Evolutionary conservation across 176 grass and related monocot species (phyloP).

Genomic region (Alopecurus myosuroides): DNA sequence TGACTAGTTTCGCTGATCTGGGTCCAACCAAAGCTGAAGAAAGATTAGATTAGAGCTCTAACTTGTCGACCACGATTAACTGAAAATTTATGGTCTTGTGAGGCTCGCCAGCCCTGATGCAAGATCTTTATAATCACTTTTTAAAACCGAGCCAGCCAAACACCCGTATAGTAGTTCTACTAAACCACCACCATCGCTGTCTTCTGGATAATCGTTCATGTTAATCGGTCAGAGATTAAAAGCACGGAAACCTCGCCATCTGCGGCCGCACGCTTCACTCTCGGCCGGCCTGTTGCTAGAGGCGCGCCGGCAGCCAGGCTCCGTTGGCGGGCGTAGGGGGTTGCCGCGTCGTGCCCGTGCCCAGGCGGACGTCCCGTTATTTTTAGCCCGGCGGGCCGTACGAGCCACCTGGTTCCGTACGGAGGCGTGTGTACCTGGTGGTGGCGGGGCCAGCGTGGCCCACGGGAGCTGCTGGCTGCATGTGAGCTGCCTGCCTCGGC

Average conservation of each 20-base stretch:
- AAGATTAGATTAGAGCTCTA: background rate
- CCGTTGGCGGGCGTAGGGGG: no score
- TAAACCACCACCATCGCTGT: no score
- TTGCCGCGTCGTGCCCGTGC: no score
- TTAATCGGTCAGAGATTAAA: no score
- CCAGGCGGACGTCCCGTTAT: background rate
- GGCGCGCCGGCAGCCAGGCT: no score
- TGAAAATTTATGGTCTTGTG: no score
- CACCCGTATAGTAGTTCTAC: no score
- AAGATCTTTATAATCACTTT: no score
- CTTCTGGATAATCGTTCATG: no score
- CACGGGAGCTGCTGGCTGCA: background rate
- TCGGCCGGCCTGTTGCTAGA: background rate
- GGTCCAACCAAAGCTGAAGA: background rate
- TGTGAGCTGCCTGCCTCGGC: background rate
- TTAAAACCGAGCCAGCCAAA: no score
- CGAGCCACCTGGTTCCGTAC: constrained; percentile 24
- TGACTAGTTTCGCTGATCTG: background rate
- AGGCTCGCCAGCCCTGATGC: background rate
- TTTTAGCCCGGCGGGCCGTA: background rate
- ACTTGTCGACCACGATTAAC: background rate
- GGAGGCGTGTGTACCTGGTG: constrained; percentile 10
- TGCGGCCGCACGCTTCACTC: no score
- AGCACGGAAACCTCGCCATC: no score
- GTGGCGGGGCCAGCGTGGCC: background rate